Conservation (phyloP, 164 flowering plant genomes). For the Houttuynia cordata region DNA sequence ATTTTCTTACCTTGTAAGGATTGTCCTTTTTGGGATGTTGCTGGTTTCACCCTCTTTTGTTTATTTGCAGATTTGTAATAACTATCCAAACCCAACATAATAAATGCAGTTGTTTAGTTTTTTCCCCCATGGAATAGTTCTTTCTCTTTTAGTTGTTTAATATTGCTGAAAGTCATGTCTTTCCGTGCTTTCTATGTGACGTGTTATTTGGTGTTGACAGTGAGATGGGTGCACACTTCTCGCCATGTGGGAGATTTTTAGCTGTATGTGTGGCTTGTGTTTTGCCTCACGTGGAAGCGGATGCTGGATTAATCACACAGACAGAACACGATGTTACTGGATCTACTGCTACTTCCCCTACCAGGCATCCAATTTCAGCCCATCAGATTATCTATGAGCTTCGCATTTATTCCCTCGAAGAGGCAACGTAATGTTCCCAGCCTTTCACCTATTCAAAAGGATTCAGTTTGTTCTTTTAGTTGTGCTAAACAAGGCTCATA, state of each 20-base stretch:
- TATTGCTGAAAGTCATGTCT: neutral
- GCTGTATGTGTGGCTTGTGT: slow-evolving; percentile 98
- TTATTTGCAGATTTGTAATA: too few relatives aligned
- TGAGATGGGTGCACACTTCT: slow-evolving; percentile 99
- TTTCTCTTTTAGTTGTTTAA: too few relatives aligned
- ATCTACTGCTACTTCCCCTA: slow-evolving; percentile 68
- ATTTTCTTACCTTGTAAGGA: too few relatives aligned
- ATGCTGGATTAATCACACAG: slow-evolving; percentile 52
- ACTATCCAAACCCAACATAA: too few relatives aligned
- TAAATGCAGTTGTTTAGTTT: too few relatives aligned
- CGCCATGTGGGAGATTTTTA: slow-evolving; percentile 96
- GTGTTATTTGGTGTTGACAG: slow-evolving; percentile 28
- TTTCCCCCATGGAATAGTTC: too few relatives aligned
- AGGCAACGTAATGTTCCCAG: slow-evolving; percentile 60
- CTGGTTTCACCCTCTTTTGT: too few relatives aligned
- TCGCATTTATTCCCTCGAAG: slow-evolving; percentile 90
- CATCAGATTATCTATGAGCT: slow-evolving; percentile 93
- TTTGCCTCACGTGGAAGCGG: slow-evolving; percentile 70
- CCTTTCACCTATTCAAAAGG: neutral
- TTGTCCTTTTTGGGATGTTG: too few relatives aligned
- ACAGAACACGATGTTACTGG: slow-evolving; percentile 46
- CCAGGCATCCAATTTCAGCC: slow-evolving; percentile 89
- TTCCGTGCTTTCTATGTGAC: neutral
- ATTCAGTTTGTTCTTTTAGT: neutral
- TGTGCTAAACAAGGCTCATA: neutral